phyloP scores from a whole-genome alignment of 495 filamentous ascomycete genomes.

The Aspergillus incahuasiensis region DNA sequence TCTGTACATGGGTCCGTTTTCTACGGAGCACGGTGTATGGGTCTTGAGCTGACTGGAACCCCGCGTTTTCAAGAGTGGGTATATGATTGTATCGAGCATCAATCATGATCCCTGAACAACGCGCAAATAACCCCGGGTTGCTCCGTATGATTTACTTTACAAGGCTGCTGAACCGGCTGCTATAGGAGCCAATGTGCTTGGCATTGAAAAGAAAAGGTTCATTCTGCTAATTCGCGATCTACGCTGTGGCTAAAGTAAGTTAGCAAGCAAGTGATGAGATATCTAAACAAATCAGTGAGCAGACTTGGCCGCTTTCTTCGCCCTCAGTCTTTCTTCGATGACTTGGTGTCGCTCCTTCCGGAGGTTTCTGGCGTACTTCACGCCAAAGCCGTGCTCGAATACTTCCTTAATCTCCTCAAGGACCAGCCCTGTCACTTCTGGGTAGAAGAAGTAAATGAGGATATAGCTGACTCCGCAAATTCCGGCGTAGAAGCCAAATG shows the following conservation, averaged over 20 bases:
- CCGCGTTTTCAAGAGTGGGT: too few species aligned
- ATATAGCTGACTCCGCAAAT: slow-evolving; percentile 46
- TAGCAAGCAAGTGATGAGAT: neutral
- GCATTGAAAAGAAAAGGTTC: neutral
- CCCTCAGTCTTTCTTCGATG: slow-evolving; percentile 12
- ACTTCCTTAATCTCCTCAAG: slow-evolving; percentile 48
- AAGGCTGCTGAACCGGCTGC: neutral
- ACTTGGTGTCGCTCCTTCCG: slow-evolving; percentile 24
- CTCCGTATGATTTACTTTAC: neutral
- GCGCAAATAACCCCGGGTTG: neutral
- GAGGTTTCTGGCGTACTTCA: slow-evolving; percentile 34
- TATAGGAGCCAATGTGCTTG: too few species aligned
- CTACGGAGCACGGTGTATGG: too few species aligned
- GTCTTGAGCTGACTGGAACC: too few species aligned
- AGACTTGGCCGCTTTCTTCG: neutral
- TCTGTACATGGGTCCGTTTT: too few species aligned
- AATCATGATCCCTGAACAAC: too few species aligned
- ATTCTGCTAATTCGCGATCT: neutral
- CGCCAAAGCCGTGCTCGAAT: slow-evolving; percentile 45
- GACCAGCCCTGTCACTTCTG: slow-evolving; percentile 44
- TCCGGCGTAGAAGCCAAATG: slow-evolving; percentile 50
- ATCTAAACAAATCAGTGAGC: neutral
- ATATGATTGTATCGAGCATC: too few species aligned
- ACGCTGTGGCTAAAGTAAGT: neutral
- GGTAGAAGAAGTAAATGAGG: slow-evolving; percentile 46